Conservation (phyloP, 2,329 filamentous ascomycete species). For the Aspergillus persii region DNA sequence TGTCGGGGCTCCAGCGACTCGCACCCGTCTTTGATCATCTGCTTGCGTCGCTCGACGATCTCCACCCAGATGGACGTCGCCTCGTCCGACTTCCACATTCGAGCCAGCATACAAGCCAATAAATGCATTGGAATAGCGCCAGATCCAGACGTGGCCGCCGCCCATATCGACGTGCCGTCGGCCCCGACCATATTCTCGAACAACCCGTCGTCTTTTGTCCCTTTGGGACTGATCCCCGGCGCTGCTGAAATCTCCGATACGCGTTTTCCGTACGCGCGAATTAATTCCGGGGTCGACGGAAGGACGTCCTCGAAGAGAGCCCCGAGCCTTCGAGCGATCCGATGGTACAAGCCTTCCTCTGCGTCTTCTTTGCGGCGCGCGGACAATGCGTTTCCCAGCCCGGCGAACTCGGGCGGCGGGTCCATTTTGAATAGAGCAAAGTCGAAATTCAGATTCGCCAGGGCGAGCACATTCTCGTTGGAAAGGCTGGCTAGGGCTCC, state of each 20-base stretch:
- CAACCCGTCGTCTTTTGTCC: conserved; percentile 1
- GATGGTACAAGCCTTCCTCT: conserved; percentile 39
- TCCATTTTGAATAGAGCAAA: conserved; percentile 44
- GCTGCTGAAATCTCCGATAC: conserved; percentile 8
- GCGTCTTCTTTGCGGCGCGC: conserved; percentile 31
- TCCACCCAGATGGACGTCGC: conserved; percentile 9
- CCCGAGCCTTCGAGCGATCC: conserved; percentile 40
- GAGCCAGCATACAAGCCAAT: conserved; percentile 9
- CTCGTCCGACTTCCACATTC: conserved; percentile 8
- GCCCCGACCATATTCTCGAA: conserved; percentile 8
- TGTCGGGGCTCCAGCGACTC: background rate
- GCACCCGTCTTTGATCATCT: background rate
- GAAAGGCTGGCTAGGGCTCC: background rate
- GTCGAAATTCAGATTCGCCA: conserved; percentile 40
- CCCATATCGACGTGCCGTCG: conserved; percentile 11
- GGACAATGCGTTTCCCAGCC: conserved; percentile 32
- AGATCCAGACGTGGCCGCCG: conserved; percentile 5
- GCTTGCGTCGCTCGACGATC: conserved; percentile 2
- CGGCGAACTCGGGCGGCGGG: conserved; percentile 39
- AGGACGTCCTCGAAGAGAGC: conserved; percentile 38
- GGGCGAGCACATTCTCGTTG: background rate
- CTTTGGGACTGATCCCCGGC: background rate
- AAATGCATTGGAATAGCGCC: conserved; percentile 7
- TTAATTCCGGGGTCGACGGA: conserved; percentile 33
- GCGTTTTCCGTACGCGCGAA: conserved; percentile 22